Percentiles rank a stretch among this genome's conserved stretches.
Evolutionary conservation across 2,329 filamentous ascomycete genomes (phyloP).

Genomic region (Tolypocladium nubicola): DNA sequence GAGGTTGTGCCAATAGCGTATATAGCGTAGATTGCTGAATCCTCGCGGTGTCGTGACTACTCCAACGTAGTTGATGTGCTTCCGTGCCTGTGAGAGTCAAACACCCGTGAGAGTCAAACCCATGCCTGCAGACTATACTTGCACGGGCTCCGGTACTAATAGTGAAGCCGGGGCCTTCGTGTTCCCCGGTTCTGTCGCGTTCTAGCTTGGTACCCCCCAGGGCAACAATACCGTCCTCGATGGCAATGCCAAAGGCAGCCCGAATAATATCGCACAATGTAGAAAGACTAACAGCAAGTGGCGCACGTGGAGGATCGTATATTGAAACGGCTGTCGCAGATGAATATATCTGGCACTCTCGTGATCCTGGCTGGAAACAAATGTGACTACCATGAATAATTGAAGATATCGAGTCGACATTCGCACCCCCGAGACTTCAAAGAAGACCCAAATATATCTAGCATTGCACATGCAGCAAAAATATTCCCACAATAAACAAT

Average conservation of each 20-base stretch:
- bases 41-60: no score
- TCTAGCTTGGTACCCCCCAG: slow-evolving; percentile 21
- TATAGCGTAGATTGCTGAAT: no score
- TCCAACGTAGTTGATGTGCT: no score
- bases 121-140: slow-evolving; percentile 19
- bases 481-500: neutral
- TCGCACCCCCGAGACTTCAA: neutral
- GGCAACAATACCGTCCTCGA: slow-evolving; percentile 34
- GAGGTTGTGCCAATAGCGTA: no score
- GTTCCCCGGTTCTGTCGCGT: neutral
- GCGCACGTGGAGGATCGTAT: no score
- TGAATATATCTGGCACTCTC: neutral
- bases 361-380: neutral
- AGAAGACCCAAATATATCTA: neutral
- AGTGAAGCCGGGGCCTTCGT: slow-evolving; percentile 32
- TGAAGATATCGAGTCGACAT: neutral
- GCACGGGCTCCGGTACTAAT: slow-evolving; percentile 49
- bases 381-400: neutral
- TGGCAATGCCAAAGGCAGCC: no score
- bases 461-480: neutral
- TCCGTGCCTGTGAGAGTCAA: no score
- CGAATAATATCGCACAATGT: no score
- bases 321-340: neutral
- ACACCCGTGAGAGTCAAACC: no score
- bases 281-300: no score